Percentiles rank a stretch among this genome's conserved stretches.
Evolutionary conservation across 768 basidiomycete species (phyloP).

Genomic region (Mycena sanguinolenta): DNA sequence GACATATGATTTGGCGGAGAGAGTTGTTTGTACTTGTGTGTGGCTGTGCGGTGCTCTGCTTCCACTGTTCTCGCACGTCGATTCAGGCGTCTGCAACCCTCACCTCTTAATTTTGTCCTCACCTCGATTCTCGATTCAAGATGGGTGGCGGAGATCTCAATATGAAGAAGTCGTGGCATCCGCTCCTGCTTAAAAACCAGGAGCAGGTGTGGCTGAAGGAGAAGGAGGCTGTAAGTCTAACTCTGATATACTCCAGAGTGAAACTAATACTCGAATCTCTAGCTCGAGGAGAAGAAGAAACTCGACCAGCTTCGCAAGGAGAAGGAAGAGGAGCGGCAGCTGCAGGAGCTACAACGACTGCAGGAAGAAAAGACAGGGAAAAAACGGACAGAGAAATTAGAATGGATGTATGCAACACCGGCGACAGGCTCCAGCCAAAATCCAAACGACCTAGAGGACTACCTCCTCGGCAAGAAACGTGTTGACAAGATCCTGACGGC

Average conservation of each 20-base stretch:
- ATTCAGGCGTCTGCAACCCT: not conserved
- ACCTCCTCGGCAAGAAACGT: constrained; percentile 95
- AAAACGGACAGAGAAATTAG: constrained; percentile 93
- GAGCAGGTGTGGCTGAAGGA: constrained; percentile 99
- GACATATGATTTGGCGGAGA: constrained; percentile 8
- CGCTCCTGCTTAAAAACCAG: constrained; percentile 97
- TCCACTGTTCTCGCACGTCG: not conserved
- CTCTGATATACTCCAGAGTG: not conserved
- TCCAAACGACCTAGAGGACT: constrained; percentile 94
- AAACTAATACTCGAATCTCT: constrained; percentile 30
- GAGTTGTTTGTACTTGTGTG: constrained; percentile 14
- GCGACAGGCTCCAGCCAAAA: constrained; percentile 90
- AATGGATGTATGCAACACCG: constrained; percentile 99
- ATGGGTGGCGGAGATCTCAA: constrained; percentile 99
- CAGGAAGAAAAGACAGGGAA: constrained; percentile 97
- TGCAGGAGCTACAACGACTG: constrained; percentile 95
- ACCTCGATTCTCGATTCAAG: constrained; percentile 54
- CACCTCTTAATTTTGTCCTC: not conserved
- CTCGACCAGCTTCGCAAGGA: constrained; percentile 97
- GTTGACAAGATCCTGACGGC: constrained; percentile 96
- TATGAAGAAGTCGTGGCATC: constrained; percentile 99
- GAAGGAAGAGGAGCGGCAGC: constrained; percentile 95
- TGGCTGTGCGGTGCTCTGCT: constrained; percentile 2
- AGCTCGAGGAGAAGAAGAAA: constrained; percentile 99
- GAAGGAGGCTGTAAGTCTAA: constrained; percentile 86